phyloP scores from a whole-genome alignment of 352 stramenopile genomes.

The Phytophthora parvispora region DNA sequence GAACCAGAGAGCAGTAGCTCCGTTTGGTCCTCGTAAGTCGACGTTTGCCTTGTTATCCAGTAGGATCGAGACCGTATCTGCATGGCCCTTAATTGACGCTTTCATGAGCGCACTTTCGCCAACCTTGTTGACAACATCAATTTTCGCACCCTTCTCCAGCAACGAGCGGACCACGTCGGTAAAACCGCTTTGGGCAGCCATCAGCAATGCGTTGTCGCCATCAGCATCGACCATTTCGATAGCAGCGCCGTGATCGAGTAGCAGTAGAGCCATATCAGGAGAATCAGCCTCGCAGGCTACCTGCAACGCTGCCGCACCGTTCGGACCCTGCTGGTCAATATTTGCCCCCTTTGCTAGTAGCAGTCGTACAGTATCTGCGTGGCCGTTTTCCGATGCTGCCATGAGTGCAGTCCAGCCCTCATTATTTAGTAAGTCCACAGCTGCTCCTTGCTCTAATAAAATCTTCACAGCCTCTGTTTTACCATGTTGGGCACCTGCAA shows the following conservation, averaged over 20 bases:
- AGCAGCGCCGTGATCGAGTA: neutral
- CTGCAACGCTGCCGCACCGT: slow-evolving; percentile 1
- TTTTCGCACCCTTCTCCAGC: neutral
- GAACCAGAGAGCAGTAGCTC: neutral
- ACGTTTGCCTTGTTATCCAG: slow-evolving; percentile 2
- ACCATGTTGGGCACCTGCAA: neutral
- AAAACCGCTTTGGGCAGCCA: neutral
- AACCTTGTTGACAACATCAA: neutral
- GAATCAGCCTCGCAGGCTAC: neutral
- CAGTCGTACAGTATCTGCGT: neutral
- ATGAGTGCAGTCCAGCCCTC: slow-evolving; percentile 1
- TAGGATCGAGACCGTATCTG: neutral
- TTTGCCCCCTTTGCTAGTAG: neutral
- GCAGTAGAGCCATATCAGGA: neutral
- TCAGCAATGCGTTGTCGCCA: neutral
- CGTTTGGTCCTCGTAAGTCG: neutral
- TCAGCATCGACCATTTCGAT: neutral
- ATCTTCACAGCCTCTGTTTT: neutral
- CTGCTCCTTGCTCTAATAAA: neutral
- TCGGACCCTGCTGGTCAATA: slow-evolving; percentile 1
- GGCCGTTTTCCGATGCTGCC: neutral
- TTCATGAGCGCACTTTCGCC: slow-evolving; percentile 4
- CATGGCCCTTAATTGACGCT: slow-evolving; percentile 1
- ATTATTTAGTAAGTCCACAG: neutral
- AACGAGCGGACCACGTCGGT: neutral